phyloP scores from a whole-genome alignment of 2,329 filamentous ascomycete genomes.

The Alternaria gansuensis region DNA sequence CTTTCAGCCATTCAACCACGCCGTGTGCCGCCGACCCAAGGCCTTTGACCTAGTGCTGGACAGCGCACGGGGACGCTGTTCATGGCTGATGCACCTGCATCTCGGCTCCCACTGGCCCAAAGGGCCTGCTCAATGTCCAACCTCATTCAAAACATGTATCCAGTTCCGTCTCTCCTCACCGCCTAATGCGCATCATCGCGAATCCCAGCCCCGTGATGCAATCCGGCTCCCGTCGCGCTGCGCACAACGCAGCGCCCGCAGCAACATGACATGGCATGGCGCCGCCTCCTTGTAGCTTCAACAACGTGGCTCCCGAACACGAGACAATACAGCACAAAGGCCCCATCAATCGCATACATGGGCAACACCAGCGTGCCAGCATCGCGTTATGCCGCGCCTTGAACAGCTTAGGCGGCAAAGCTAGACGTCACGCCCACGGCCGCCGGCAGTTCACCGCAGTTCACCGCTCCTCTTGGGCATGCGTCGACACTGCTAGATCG shows the following conservation, averaged over 20 bases:
- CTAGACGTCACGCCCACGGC: slow-evolving; percentile 37
- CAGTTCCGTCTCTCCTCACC: slow-evolving; percentile 47
- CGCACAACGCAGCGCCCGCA: slow-evolving; percentile 22
- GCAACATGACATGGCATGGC: slow-evolving; percentile 23
- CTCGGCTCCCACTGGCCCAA: slow-evolving; percentile 45
- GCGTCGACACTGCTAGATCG: slow-evolving; percentile 26
- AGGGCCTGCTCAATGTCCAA: slow-evolving; percentile 38
- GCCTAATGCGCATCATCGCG: slow-evolving; percentile 48
- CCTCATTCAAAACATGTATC: slow-evolving; percentile 33
- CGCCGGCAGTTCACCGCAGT: slow-evolving; percentile 50
- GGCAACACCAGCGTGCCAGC: slow-evolving; percentile 29
- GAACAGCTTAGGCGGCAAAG: slow-evolving; percentile 28
- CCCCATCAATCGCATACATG: slow-evolving; percentile 30
- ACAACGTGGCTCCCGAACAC: slow-evolving; percentile 46
- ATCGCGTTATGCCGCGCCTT: slow-evolving; percentile 32
- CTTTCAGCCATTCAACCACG: slow-evolving; percentile 25
- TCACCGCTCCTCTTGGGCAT: slow-evolving; percentile 43
- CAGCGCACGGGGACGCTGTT: slow-evolving; percentile 49
- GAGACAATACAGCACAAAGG: slow-evolving; percentile 38
- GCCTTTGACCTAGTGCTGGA: slow-evolving; percentile 40
- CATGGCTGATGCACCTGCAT: slow-evolving; percentile 48
- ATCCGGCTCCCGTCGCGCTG: slow-evolving; percentile 7
- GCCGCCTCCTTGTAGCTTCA: slow-evolving; percentile 24
- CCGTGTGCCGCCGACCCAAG: slow-evolving; percentile 29
- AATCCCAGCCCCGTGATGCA: slow-evolving; percentile 42